Conservation (phyloP, 75 land plant genomes). For the Sequoia sempervirens region DNA sequence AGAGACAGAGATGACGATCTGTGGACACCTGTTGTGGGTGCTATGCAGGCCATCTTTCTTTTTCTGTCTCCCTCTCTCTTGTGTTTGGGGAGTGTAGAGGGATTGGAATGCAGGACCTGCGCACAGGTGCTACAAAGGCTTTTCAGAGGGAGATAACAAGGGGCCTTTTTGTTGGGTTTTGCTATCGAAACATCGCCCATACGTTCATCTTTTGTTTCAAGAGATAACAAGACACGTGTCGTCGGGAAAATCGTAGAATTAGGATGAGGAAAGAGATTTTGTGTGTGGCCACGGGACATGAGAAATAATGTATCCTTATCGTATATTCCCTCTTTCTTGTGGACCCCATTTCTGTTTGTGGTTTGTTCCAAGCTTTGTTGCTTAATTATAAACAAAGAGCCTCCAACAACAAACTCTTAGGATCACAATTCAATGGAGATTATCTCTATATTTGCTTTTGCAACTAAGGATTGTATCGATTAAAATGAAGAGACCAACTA, state of each 20-base stretch:
- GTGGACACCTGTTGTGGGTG: background rate
- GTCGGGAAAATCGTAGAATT: background rate
- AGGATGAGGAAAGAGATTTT: background rate
- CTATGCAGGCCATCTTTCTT: constrained; percentile 3
- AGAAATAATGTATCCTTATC: constrained; percentile 9
- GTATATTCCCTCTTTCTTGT: background rate
- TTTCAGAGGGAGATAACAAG: too few species aligned
- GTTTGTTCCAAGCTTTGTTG: too few species aligned
- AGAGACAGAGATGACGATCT: background rate
- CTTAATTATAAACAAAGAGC: too few species aligned
- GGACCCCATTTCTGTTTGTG: background rate
- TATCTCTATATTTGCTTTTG: too few species aligned
- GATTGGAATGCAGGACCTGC: too few species aligned
- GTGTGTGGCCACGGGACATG: constrained; percentile 5
- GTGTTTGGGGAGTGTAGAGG: background rate
- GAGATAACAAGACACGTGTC: constrained; percentile 10
- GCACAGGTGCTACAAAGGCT: too few species aligned
- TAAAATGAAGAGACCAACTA: too few species aligned
- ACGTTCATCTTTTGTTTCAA: background rate
- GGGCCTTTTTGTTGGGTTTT: background rate
- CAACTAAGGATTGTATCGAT: too few species aligned
- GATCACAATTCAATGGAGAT: too few species aligned
- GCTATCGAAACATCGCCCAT: background rate
- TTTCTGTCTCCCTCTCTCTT: background rate
- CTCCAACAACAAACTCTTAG: too few species aligned